Percentiles rank a stretch among this genome's conserved stretches.
Evolutionary conservation across 495 filamentous ascomycete species (phyloP).

Genomic region (Xylaria acuta): DNA sequence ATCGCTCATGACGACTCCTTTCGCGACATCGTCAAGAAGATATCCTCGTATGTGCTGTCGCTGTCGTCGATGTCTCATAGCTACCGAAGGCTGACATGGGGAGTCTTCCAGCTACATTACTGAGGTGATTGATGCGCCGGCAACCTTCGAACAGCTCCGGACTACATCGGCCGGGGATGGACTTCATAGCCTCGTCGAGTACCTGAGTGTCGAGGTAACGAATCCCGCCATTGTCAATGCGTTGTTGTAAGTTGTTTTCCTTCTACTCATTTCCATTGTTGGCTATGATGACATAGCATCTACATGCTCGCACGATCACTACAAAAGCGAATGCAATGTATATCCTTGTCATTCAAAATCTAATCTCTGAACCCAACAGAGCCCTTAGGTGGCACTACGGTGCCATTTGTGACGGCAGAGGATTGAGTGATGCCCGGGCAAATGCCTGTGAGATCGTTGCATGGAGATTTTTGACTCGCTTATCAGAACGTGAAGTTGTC

Average conservation of each 20-base stretch:
- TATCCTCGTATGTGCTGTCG: slow-evolving; percentile 61
- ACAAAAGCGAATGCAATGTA: neutral
- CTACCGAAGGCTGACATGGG: neutral
- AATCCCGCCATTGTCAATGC: slow-evolving; percentile 80
- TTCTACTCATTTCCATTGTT: neutral
- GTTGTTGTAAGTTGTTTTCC: slow-evolving; percentile 66
- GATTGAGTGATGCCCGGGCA: slow-evolving; percentile 76
- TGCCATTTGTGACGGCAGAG: slow-evolving; percentile 67
- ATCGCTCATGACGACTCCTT: slow-evolving; percentile 70
- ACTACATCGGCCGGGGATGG: slow-evolving; percentile 68
- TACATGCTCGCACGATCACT: neutral
- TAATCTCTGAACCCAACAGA: slow-evolving; percentile 47
- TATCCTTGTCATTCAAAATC: neutral
- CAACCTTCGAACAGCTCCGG: slow-evolving; percentile 81
- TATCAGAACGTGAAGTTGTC: slow-evolving; percentile 81
- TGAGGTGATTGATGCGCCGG: slow-evolving; percentile 67
- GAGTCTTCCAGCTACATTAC: slow-evolving; percentile 60
- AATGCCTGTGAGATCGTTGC: slow-evolving; percentile 91
- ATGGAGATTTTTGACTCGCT: slow-evolving; percentile 81
- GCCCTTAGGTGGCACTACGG: slow-evolving; percentile 83
- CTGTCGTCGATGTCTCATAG: slow-evolving; percentile 34
- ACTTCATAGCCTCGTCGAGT: slow-evolving; percentile 68
- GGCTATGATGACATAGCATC: neutral
- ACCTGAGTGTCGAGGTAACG: slow-evolving; percentile 67
- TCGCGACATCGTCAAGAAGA: slow-evolving; percentile 68